Percentiles rank a stretch among this genome's conserved stretches.
Evolutionary conservation across 1,139 yeast species (phyloP).

Genomic region (Scheffersomyces segobiensis): DNA sequence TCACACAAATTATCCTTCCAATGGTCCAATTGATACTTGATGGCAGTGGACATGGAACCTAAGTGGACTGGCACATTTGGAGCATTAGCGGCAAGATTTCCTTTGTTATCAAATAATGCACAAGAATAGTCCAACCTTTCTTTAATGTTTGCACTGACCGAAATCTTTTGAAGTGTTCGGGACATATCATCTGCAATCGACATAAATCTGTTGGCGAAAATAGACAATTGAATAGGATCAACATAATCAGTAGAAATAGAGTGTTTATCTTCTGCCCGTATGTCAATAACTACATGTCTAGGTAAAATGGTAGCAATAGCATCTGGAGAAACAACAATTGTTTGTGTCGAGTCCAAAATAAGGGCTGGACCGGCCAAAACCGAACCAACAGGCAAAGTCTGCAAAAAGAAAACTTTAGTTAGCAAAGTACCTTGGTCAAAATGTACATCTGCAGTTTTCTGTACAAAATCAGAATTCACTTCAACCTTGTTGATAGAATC

Average conservation of each 20-base stretch:
- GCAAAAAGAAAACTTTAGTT: constrained; percentile 16
- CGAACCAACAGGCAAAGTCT: constrained; percentile 14
- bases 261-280: constrained; percentile 10
- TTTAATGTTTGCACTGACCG: constrained; percentile 22
- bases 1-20: constrained; percentile 17
- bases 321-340: constrained; percentile 19
- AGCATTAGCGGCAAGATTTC: constrained; percentile 22
- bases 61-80: constrained; percentile 23
- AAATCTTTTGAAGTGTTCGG: constrained; percentile 20
- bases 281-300: constrained; percentile 24
- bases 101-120: constrained; percentile 18
- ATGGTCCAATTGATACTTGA: constrained; percentile 15
- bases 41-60: constrained; percentile 21
- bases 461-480: constrained; percentile 2
- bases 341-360: constrained; percentile 22
- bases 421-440: constrained; percentile 19
- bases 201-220: constrained; percentile 23
- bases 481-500: constrained; percentile 5
- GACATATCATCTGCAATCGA: constrained; percentile 25
- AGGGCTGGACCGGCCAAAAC: constrained; percentile 20
- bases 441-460: constrained; percentile 18
- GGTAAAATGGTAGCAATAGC: constrained; percentile 17
- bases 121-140: constrained; percentile 35
- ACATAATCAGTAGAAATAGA: constrained; percentile 10
- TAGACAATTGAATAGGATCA: constrained; percentile 22